These are phyloP conservation scores for Polygonum aviculare DNA, from an alignment of 148 eudicot species.

Conservation along the genomic window DNA sequence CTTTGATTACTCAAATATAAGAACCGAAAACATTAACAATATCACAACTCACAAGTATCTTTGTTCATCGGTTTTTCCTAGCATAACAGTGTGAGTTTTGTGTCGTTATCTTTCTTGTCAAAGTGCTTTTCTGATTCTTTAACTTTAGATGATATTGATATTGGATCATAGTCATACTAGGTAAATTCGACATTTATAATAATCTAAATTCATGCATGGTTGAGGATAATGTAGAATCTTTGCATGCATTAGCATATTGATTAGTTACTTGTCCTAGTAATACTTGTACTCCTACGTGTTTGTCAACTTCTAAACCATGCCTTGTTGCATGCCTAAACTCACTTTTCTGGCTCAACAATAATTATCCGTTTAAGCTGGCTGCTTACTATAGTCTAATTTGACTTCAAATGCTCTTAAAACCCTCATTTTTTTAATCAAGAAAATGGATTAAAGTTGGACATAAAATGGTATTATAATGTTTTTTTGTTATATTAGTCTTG, in stretches of 20 bases:
- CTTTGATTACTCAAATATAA: too few relatives aligned
- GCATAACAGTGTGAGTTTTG: neutral
- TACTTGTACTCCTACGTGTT: neutral
- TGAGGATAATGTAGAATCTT: neutral
- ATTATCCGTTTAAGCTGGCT: neutral
- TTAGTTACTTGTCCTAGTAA: neutral
- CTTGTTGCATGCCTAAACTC: neutral
- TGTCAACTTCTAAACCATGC: neutral
- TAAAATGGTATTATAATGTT: too few relatives aligned
- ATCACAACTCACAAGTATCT: too few relatives aligned
- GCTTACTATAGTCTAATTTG: neutral
- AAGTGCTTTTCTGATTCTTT: neutral
- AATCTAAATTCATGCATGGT: neutral
- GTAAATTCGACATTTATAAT: neutral
- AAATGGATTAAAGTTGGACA: too few relatives aligned
- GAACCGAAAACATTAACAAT: too few relatives aligned
- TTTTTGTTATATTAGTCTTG: too few relatives aligned
- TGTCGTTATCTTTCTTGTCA: neutral
- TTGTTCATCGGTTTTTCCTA: neutral
- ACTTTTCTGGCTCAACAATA: neutral
- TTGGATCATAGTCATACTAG: neutral
- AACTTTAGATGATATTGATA: neutral
- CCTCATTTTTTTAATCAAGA: too few relatives aligned
- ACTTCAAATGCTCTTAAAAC: too few relatives aligned
- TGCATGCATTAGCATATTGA: neutral